Evolutionary conservation across 805 yeast genomes (phyloP).

Genomic region (Zygosaccharomyces kombuchaensis): DNA sequence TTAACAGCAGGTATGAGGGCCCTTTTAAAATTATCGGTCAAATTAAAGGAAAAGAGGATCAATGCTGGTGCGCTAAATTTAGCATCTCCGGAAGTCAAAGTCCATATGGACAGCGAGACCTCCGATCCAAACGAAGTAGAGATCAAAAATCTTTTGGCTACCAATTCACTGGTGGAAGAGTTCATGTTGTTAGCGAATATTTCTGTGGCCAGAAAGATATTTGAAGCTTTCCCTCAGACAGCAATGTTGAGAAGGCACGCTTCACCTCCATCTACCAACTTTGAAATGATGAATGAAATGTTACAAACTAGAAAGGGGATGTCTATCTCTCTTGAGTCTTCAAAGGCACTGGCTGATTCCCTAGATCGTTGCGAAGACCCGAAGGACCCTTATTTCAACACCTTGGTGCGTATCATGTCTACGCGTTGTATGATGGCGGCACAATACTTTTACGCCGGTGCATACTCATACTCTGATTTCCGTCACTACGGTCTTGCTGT

Average conservation of each 20-base stretch:
- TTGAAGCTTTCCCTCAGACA: conserved; percentile 91
- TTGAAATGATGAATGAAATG: conserved; percentile 86
- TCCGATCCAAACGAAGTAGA: conserved; percentile 96
- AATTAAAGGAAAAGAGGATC: conserved; percentile 76
- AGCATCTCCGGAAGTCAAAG: conserved; percentile 97
- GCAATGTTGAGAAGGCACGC: conserved; percentile 98
- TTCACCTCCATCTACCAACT: conserved; percentile 93
- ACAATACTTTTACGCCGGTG: conserved; percentile 90
- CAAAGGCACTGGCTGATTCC: conserved; percentile 89
- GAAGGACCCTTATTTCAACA: conserved; percentile 85
- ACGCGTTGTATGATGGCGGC: conserved; percentile 99
- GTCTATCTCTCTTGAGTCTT: conserved; percentile 73
- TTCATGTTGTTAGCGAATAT: conserved; percentile 97
- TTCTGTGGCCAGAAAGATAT: conserved; percentile 89
- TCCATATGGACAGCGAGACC: conserved; percentile 94
- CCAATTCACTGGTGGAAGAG: conserved; percentile 95
- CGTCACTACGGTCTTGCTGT: conserved; percentile 96
- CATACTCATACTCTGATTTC: conserved; percentile 84
- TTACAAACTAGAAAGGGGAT: conserved; percentile 72
- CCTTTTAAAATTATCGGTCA: conserved; percentile 71
- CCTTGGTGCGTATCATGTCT: conserved; percentile 90
- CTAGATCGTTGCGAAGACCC: conserved; percentile 83
- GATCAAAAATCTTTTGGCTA: conserved; percentile 78
- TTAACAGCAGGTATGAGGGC: conserved; percentile 87
- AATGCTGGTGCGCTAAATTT: conserved; percentile 95